These are phyloP conservation scores for Boletus sp. DNA, from an alignment of 768 basidiomycete genomes.

Conservation along the genomic window DNA sequence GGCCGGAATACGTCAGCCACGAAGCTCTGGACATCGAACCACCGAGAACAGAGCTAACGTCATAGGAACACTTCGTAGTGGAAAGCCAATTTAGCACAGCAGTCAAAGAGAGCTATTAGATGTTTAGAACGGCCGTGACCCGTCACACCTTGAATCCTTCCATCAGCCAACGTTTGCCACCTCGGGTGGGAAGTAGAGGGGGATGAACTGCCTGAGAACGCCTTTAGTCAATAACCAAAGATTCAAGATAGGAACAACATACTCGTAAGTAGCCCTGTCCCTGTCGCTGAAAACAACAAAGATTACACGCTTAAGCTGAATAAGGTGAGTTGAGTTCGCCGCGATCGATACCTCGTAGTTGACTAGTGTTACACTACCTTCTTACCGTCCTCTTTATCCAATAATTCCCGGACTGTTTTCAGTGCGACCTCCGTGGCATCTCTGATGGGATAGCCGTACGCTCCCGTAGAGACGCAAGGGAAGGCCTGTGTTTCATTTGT, in stretches of 20 bases:
- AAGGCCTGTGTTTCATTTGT: slow-evolving; percentile 53
- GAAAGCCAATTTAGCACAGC: not conserved
- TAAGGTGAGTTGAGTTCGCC: not conserved
- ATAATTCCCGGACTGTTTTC: slow-evolving; percentile 49
- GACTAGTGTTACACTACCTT: slow-evolving; percentile 31
- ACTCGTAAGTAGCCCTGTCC: slow-evolving; percentile 68
- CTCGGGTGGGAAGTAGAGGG: slow-evolving; percentile 57
- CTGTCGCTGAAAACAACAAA: slow-evolving; percentile 69
- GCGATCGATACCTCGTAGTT: not conserved
- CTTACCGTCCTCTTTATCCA: slow-evolving; percentile 48
- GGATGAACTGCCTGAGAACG: slow-evolving; percentile 44
- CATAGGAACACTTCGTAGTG: not conserved
- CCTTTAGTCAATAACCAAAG: not conserved
- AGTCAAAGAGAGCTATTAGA: not conserved
- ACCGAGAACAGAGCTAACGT: not conserved
- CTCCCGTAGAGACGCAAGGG: slow-evolving; percentile 73
- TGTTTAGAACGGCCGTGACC: not conserved
- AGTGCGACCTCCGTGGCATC: slow-evolving; percentile 73
- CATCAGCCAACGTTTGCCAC: not conserved
- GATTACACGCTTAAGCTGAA: slow-evolving; percentile 64
- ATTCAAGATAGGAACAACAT: slow-evolving; percentile 24
- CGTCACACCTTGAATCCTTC: not conserved
- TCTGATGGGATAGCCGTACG: slow-evolving; percentile 74
- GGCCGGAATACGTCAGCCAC: not conserved
- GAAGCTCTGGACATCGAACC: not conserved